These are phyloP conservation scores for Coniochaeta ligniaria DNA, from an alignment of 2,329 filamentous ascomycete species.

Conservation along the genomic window DNA sequence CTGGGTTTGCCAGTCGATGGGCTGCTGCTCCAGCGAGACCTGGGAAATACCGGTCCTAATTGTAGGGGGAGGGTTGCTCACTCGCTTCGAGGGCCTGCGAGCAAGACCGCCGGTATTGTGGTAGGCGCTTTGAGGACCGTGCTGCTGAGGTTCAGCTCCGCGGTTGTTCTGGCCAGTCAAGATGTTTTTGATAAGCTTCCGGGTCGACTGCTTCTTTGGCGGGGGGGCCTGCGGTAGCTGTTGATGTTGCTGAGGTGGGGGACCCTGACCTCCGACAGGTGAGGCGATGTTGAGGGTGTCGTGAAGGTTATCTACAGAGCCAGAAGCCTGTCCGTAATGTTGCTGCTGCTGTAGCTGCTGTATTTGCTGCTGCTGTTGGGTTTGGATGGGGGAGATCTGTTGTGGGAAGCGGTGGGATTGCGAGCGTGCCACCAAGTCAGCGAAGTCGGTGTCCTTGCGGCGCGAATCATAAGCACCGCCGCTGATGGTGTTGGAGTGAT, in stretches of 20 bases:
- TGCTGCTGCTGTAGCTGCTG: constrained; percentile 10
- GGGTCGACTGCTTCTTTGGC: constrained; percentile 37
- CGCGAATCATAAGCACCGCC: constrained; percentile 18
- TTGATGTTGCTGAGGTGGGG: constrained; percentile 5
- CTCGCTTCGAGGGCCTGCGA: constrained; percentile 51
- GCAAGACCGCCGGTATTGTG: constrained; percentile 41
- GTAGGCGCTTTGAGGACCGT: constrained; percentile 29
- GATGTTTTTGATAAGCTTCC: constrained; percentile 48
- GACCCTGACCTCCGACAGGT: constrained; percentile 15
- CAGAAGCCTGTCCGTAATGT: constrained; percentile 24
- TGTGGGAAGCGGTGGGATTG: constrained; percentile 43
- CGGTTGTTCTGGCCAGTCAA: constrained; percentile 33
- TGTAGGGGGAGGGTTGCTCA: constrained; percentile 37
- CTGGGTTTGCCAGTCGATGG: constrained; percentile 24
- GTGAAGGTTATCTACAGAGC: constrained; percentile 34
- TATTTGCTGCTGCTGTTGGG: constrained; percentile 14
- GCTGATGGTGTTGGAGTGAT: constrained; percentile 25
- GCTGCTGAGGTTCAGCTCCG: constrained; percentile 16
- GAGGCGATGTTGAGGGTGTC: constrained; percentile 19
- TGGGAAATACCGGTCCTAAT: constrained; percentile 34
- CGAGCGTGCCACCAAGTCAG: constrained; percentile 40
- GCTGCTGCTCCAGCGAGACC: constrained; percentile 27
- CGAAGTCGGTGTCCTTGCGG: constrained; percentile 31
- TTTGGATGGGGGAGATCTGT: constrained; percentile 17
- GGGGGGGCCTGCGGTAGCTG: constrained; percentile 18